phyloP scores from a whole-genome alignment of 768 basidiomycete genomes.

The Melanogaster broomeanus region DNA sequence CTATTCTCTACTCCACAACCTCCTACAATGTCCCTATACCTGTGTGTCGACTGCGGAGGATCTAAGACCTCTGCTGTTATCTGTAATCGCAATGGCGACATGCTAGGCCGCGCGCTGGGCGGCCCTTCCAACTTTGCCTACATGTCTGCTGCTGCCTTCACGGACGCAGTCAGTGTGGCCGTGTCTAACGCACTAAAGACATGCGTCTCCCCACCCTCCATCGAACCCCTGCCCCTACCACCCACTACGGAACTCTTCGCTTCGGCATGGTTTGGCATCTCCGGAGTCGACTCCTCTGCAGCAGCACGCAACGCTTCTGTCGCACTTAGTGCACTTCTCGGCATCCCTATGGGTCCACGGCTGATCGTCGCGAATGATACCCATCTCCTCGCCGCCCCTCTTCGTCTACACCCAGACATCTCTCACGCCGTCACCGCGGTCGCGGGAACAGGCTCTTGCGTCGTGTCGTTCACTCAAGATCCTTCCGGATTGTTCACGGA shows the following conservation, averaged over 20 bases:
- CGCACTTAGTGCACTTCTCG: slow-evolving; percentile 56
- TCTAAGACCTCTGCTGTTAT: slow-evolving; percentile 85
- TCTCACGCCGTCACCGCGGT: slow-evolving; percentile 70
- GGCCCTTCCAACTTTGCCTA: slow-evolving; percentile 89
- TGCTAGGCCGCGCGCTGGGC: slow-evolving; percentile 66
- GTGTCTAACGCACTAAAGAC: slow-evolving; percentile 56
- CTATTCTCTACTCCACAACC: neutral
- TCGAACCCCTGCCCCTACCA: slow-evolving; percentile 39
- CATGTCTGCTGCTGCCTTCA: slow-evolving; percentile 64
- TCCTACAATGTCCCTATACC: slow-evolving; percentile 56
- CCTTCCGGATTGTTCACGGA: slow-evolving; percentile 49
- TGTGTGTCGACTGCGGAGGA: slow-evolving; percentile 88
- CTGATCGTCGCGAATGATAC: slow-evolving; percentile 80
- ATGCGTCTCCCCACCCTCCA: slow-evolving; percentile 38
- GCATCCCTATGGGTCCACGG: slow-evolving; percentile 52
- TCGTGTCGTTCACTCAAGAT: slow-evolving; percentile 59
- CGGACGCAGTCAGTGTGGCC: slow-evolving; percentile 50
- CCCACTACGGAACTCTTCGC: slow-evolving; percentile 48
- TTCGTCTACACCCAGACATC: slow-evolving; percentile 60
- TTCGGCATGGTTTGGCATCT: slow-evolving; percentile 81
- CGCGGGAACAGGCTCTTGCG: slow-evolving; percentile 80
- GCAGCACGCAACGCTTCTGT: slow-evolving; percentile 58
- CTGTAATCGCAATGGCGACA: slow-evolving; percentile 52
- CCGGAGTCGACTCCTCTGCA: slow-evolving; percentile 76
- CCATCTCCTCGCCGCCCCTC: slow-evolving; percentile 79